phyloP scores from a whole-genome alignment of 2,329 filamentous ascomycete genomes.

The Madurella fahalii region DNA sequence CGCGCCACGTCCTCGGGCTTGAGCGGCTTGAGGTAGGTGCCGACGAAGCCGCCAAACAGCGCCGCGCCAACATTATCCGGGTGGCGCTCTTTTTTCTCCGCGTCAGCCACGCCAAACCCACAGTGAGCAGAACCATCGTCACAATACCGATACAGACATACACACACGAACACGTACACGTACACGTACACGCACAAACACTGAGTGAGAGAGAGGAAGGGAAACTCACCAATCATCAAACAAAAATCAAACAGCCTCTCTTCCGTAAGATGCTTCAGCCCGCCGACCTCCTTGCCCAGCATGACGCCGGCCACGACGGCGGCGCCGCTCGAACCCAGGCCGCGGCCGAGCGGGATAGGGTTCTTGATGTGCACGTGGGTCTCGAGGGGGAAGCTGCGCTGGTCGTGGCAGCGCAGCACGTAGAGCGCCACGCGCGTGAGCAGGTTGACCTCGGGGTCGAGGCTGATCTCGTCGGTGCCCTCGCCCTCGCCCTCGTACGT shows the following conservation, averaged over 20 bases:
- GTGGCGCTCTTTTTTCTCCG: constrained; percentile 62
- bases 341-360: constrained; percentile 87
- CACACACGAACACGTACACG: too few relatives aligned
- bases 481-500: constrained; percentile 84
- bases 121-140: not conserved
- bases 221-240: constrained; percentile 77
- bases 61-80: constrained; percentile 94
- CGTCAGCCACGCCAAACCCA: not conserved
- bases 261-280: constrained; percentile 67
- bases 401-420: constrained; percentile 85
- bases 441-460: constrained; percentile 83
- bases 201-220: too few relatives aligned
- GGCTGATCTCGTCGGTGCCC: constrained; percentile 67
- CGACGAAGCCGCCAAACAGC: constrained; percentile 92
- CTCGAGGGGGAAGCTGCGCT: constrained; percentile 76
- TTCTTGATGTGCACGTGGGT: constrained; percentile 95
- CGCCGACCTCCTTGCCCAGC: constrained; percentile 83
- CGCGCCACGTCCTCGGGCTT: constrained; percentile 83
- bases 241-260: constrained; percentile 91
- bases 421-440: constrained; percentile 93
- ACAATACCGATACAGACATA: not conserved
- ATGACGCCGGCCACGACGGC: constrained; percentile 95
- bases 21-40: constrained; percentile 91
- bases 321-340: constrained; percentile 90
- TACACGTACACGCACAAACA: too few relatives aligned